Conservation (phyloP, 371 early-diverging fungal species). For the Zychaea mexicana region DNA sequence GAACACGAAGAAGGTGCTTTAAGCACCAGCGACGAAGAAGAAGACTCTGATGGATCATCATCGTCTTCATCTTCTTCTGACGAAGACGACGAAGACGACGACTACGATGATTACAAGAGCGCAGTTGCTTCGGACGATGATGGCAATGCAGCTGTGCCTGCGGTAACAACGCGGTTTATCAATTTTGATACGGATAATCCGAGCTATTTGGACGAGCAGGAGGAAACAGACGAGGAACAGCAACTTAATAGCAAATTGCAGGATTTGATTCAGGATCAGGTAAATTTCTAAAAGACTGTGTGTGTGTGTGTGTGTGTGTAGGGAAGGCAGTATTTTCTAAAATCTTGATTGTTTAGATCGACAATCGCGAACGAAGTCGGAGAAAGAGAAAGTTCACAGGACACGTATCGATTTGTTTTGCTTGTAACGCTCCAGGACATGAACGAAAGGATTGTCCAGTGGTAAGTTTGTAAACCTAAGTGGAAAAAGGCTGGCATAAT, state of each 20-base stretch:
- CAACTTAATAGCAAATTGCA: constrained; percentile 1
- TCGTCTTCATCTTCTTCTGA: background rate
- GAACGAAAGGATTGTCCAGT: background rate
- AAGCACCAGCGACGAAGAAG: background rate
- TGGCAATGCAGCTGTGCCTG: background rate
- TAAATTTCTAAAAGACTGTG: background rate
- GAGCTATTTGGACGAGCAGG: constrained; percentile 2
- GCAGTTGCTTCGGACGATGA: background rate
- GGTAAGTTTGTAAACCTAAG: background rate
- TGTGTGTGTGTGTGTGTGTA: too few relatives aligned
- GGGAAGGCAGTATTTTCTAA: background rate
- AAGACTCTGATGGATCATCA: background rate
- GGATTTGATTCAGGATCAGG: constrained; percentile 11
- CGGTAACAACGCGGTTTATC: constrained; percentile 8
- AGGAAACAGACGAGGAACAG: constrained; percentile 6
- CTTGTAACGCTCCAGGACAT: constrained; percentile 1
- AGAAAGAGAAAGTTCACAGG: background rate
- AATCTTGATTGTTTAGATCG: background rate
- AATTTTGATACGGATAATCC: background rate
- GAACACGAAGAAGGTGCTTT: too few relatives aligned
- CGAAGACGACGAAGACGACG: background rate
- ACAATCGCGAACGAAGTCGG: background rate
- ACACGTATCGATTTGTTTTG: background rate
- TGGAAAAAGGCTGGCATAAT: background rate
- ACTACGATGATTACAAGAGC: background rate